These are phyloP conservation scores for Casuarina equisetifolia DNA, from an alignment of 306 rosid species.

Conservation along the genomic window DNA sequence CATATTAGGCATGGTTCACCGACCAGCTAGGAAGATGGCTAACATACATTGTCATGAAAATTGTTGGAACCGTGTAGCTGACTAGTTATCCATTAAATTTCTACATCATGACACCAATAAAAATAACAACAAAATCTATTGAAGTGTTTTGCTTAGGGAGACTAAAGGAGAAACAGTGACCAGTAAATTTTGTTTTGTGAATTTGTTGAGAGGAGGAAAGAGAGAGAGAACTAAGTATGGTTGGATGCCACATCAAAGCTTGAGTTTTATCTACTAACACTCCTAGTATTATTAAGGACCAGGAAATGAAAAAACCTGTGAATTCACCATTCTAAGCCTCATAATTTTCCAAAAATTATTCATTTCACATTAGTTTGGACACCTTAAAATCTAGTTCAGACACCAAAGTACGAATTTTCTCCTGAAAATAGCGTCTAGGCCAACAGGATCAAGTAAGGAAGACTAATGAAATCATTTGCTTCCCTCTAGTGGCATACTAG, in stretches of 20 bases:
- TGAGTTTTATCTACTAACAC: too few relatives aligned
- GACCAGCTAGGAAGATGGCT: not conserved
- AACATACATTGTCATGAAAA: not conserved
- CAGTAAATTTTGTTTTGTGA: too few relatives aligned
- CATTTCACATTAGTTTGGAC: not conserved
- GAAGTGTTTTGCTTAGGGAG: too few relatives aligned
- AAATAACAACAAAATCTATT: too few relatives aligned
- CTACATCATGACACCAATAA: not conserved
- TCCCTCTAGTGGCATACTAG: not conserved
- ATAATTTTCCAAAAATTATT: too few relatives aligned
- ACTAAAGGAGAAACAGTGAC: too few relatives aligned
- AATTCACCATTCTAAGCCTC: not conserved
- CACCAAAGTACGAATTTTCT: not conserved
- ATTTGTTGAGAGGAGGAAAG: too few relatives aligned
- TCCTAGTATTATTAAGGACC: too few relatives aligned
- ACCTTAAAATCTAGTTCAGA: not conserved
- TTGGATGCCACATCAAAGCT: not conserved
- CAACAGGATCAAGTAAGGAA: not conserved
- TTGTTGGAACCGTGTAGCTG: not conserved
- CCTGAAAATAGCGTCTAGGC: not conserved
- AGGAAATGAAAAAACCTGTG: not conserved
- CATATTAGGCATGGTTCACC: not conserved
- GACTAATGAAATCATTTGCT: not conserved
- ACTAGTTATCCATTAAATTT: too few relatives aligned
- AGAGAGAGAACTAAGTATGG: not conserved